Evolutionary conservation across 257 asterid species (phyloP).

Genomic region (Cruciata laevipes): DNA sequence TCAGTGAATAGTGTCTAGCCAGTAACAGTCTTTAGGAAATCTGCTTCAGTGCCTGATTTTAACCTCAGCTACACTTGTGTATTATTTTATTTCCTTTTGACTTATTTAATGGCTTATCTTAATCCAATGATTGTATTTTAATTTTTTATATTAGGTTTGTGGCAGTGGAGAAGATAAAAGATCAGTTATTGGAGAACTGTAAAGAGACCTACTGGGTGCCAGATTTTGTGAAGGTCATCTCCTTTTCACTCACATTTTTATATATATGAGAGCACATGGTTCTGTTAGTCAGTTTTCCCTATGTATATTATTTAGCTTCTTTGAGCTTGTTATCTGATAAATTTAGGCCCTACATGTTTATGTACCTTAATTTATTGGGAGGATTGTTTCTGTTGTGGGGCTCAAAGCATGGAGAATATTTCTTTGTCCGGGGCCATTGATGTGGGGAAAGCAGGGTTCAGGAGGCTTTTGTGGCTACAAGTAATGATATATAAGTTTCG

Average conservation of each 20-base stretch:
- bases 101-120: neutral
- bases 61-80: neutral
- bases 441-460: neutral
- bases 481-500: neutral
- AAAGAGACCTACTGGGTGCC: conserved; percentile 93
- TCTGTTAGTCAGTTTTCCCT: neutral
- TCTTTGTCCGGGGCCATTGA: neutral
- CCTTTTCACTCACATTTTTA: neutral
- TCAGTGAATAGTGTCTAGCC: neutral
- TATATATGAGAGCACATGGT: neutral
- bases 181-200: conserved; percentile 82
- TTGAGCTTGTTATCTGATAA: neutral
- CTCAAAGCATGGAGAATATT: neutral
- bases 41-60: neutral
- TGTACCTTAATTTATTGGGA: neutral
- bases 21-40: neutral
- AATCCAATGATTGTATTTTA: neutral
- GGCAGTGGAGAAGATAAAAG: conserved; percentile 90
- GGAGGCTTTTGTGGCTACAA: neutral
- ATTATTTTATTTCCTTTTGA: neutral
- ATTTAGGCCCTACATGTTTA: neutral
- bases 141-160: conserved; percentile 45
- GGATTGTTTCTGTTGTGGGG: neutral
- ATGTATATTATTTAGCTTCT: neutral
- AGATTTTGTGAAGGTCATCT: conserved; percentile 69